Conservation (phyloP, 2,329 filamentous ascomycete species). For the Talaromyces sp. region DNA sequence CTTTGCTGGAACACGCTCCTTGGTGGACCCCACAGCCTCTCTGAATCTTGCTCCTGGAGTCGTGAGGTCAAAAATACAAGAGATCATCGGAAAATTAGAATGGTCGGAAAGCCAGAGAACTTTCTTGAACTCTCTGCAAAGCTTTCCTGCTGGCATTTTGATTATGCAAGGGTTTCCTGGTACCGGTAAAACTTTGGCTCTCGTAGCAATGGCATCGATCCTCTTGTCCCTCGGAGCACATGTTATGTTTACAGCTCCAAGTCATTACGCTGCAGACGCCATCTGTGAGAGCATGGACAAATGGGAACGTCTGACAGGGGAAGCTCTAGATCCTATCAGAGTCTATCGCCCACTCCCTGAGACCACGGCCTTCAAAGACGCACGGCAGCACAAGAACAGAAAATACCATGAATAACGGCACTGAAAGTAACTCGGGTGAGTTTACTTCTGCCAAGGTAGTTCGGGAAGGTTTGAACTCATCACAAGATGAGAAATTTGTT, state of each 20-base stretch:
- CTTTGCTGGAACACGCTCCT: too few relatives aligned
- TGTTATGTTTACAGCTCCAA: not conserved
- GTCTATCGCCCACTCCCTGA: not conserved
- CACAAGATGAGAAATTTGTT: not conserved
- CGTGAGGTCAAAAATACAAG: too few relatives aligned
- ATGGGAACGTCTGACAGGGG: not conserved
- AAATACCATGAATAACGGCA: not conserved
- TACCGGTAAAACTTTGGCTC: too few relatives aligned
- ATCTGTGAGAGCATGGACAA: not conserved
- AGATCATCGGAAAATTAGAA: not conserved
- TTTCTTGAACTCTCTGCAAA: not conserved
- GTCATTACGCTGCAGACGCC: not conserved
- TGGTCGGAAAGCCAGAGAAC: not conserved
- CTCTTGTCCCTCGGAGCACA: not conserved
- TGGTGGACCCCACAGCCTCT: too few relatives aligned
- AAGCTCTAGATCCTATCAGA: not conserved
- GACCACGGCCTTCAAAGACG: not conserved
- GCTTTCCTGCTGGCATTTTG: not conserved
- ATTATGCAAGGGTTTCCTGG: not conserved
- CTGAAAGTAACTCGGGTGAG: not conserved
- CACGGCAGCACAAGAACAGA: not conserved
- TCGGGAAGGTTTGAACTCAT: not conserved
- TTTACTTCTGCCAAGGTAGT: not conserved
- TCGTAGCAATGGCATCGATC: not conserved
- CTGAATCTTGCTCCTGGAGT: too few relatives aligned